phyloP scores from a whole-genome alignment of 2,329 filamentous ascomycete genomes.

The Fusarium siculi region DNA sequence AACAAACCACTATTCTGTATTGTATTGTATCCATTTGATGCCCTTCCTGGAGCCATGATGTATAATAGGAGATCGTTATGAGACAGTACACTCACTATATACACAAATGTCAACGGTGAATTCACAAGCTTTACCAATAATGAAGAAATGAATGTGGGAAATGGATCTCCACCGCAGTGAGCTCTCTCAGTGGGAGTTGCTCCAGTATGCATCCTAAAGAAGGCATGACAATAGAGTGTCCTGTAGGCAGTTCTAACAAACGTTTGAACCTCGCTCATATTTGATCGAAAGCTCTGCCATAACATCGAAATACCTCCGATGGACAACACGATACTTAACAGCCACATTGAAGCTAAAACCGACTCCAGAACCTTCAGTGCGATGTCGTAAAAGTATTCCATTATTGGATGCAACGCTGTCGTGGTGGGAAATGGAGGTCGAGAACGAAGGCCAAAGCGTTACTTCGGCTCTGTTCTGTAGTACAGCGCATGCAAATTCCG shows the following conservation, averaged over 20 bases:
- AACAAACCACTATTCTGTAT: neutral
- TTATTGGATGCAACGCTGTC: neutral
- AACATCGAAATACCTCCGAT: too few species aligned
- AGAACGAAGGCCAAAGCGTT: neutral
- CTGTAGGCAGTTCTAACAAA: neutral
- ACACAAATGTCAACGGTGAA: neutral
- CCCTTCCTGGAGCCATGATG: neutral
- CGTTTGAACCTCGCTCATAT: neutral
- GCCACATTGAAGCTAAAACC: neutral
- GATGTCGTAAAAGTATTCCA: neutral
- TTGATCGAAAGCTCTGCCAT: neutral
- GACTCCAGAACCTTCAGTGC: neutral
- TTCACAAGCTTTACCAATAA: neutral
- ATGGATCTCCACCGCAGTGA: rapidly evolving
- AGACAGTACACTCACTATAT: neutral
- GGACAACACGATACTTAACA: neutral
- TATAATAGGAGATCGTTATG: neutral
- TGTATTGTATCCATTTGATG: neutral
- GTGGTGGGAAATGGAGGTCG: neutral
- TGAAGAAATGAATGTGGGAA: neutral
- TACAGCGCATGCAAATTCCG: neutral
- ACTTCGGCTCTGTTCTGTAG: neutral
- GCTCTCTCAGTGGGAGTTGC: neutral
- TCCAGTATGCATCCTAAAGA: neutral
- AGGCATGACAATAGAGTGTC: neutral